Percentiles rank a stretch among this genome's conserved stretches.
Evolutionary conservation across 352 stramenopile genomes (phyloP).

Genomic region (Pythium dissimile): DNA sequence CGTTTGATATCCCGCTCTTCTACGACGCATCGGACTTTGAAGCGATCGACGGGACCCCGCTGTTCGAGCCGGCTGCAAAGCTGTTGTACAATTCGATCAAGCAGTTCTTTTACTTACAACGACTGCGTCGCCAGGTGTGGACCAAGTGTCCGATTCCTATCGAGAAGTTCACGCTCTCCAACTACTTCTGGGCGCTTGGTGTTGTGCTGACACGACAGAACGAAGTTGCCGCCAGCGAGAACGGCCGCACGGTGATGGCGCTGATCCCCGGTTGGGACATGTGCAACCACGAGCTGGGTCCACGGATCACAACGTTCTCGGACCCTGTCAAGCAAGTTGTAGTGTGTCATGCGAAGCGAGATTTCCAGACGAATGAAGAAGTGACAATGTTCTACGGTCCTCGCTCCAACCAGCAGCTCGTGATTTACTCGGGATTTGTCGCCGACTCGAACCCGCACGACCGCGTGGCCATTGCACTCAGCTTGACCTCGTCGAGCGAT

Average conservation of each 20-base stretch:
- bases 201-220: slow-evolving; percentile 68
- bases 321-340: slow-evolving; percentile 29
- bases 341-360: slow-evolving; percentile 37
- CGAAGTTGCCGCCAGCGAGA: slow-evolving; percentile 28
- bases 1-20: slow-evolving; percentile 46
- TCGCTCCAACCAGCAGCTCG: slow-evolving; percentile 44
- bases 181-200: slow-evolving; percentile 53
- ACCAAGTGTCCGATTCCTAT: slow-evolving; percentile 23
- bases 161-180: slow-evolving; percentile 40
- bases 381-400: slow-evolving; percentile 65
- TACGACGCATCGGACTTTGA: slow-evolving; percentile 45
- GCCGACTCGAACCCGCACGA: slow-evolving; percentile 35
- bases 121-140: slow-evolving; percentile 23
- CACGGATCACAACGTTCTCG: slow-evolving; percentile 40
- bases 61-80: slow-evolving; percentile 39
- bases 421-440: slow-evolving; percentile 63
- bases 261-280: slow-evolving; percentile 65
- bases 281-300: slow-evolving; percentile 53
- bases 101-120: slow-evolving; percentile 50
- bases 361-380: slow-evolving; percentile 33
- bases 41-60: slow-evolving; percentile 32
- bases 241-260: slow-evolving; percentile 29
- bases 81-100: slow-evolving; percentile 60
- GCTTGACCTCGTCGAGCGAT: slow-evolving; percentile 14
- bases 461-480: slow-evolving; percentile 21